These are phyloP conservation scores for Ogataea henricii DNA, from an alignment of 805 yeast species.

Conservation along the genomic window DNA sequence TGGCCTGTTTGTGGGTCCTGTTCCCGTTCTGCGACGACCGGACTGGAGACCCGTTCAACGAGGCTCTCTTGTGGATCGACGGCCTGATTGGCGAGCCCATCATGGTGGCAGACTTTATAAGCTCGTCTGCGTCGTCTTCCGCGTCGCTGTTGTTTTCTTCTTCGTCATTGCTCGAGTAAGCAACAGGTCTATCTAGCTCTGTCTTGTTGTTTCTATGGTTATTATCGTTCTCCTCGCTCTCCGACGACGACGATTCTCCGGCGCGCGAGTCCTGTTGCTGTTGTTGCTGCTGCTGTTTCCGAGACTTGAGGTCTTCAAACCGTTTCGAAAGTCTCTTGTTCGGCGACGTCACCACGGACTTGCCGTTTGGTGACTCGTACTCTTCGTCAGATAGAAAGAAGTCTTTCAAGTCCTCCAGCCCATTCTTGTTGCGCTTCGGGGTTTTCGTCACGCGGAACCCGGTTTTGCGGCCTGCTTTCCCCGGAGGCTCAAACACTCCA, in stretches of 20 bases:
- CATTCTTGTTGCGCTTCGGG: conserved; percentile 55
- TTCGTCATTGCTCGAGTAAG: conserved; percentile 10
- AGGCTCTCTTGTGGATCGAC: conserved; percentile 16
- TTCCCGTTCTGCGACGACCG: conserved; percentile 8
- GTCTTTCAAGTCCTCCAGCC: conserved; percentile 70
- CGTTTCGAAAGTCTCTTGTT: conserved; percentile 20
- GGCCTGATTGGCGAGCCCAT: conserved; percentile 35
- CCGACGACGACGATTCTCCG: no score
- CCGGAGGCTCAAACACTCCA: conserved; percentile 49
- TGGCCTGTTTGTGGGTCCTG: conserved; percentile 3
- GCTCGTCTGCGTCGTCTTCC: conserved; percentile 33
- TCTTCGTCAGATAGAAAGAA: conserved; percentile 58
- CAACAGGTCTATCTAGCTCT: conserved; percentile 9
- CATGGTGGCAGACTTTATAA: conserved; percentile 31
- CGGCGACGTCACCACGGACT: conserved; percentile 15
- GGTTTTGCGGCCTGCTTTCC: conserved; percentile 65
- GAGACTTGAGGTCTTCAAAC: conserved; percentile 19
- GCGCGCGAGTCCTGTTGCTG: no score
- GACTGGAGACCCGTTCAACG: conserved; percentile 24
- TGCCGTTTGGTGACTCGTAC: conserved; percentile 29
- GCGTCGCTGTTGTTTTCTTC: conserved; percentile 24
- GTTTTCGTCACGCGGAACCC: conserved; percentile 44
- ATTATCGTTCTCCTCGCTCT: conserved; percentile 7
- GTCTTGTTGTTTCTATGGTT: background rate
- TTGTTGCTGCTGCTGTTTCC: conserved; percentile 7